These are phyloP conservation scores for Colletotrichum truncatum DNA, from an alignment of 2,329 filamentous ascomycete species.

Conservation along the genomic window DNA sequence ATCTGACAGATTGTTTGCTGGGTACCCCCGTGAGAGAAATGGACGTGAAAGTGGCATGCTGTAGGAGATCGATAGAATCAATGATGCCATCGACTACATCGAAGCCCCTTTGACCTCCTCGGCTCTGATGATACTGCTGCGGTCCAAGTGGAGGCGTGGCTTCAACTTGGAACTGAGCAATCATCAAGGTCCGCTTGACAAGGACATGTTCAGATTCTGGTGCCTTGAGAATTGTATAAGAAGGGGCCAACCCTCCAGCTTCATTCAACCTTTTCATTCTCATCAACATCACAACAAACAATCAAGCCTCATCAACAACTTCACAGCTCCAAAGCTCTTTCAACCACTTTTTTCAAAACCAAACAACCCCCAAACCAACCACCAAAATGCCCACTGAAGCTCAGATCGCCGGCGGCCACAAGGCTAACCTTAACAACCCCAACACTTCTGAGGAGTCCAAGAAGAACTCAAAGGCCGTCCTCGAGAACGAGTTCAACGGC, in stretches of 20 bases:
- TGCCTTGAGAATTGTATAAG: constrained; percentile 20
- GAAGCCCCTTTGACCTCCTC: background rate
- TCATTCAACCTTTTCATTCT: background rate
- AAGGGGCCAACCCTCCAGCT: constrained; percentile 7
- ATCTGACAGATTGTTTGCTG: background rate
- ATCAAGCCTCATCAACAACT: background rate
- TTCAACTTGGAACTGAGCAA: no score
- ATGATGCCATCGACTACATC: constrained; percentile 26
- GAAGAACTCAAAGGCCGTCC: constrained; percentile 61
- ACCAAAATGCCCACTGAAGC: constrained; percentile 57
- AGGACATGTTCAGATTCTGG: background rate
- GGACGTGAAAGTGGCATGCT: constrained; percentile 1
- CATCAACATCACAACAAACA: constrained; percentile 7
- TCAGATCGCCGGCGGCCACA: constrained; percentile 66
- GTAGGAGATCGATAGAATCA: background rate
- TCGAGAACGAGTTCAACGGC: constrained; percentile 59
- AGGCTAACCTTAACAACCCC: constrained; percentile 66
- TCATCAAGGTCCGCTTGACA: background rate
- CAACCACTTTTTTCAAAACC: background rate
- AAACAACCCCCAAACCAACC: background rate
- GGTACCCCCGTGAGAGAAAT: background rate
- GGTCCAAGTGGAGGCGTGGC: background rate
- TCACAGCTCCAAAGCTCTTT: background rate
- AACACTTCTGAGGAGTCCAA: constrained; percentile 65
- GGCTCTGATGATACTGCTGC: background rate